phyloP scores from a whole-genome alignment of 2,329 filamentous ascomycete genomes.

The Acrocalymma vagum region DNA sequence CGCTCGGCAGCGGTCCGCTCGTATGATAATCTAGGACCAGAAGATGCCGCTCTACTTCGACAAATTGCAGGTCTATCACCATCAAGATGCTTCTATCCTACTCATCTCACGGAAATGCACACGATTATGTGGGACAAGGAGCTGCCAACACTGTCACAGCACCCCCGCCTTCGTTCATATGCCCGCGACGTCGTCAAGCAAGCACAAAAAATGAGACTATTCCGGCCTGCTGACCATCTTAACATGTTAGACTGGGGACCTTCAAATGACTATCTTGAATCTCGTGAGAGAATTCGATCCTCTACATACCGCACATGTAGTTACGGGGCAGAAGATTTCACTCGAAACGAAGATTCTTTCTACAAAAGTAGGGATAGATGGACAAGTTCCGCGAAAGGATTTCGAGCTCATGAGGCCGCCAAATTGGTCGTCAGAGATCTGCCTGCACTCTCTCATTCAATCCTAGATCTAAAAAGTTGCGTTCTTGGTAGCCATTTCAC shows the following conservation, averaged over 20 bases:
- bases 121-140: slow-evolving; percentile 50
- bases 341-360: slow-evolving; percentile 16
- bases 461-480: slow-evolving; percentile 8
- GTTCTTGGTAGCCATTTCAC: slow-evolving; percentile 17
- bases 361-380: slow-evolving; percentile 30
- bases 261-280: slow-evolving; percentile 23
- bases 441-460: slow-evolving; percentile 11
- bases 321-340: slow-evolving; percentile 44
- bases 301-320: slow-evolving; percentile 35
- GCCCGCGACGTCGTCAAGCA: slow-evolving; percentile 37
- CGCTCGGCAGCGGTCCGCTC: slow-evolving; percentile 60
- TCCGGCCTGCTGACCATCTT: slow-evolving; percentile 15
- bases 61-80: slow-evolving; percentile 45
- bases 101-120: slow-evolving; percentile 53
- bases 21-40: slow-evolving; percentile 47
- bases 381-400: slow-evolving; percentile 11
- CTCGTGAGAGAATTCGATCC: slow-evolving; percentile 39
- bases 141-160: slow-evolving; percentile 47
- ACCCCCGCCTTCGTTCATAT: slow-evolving; percentile 24
- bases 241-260: slow-evolving; percentile 9
- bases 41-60: slow-evolving; percentile 26
- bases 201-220: slow-evolving; percentile 18
- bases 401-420: slow-evolving; percentile 19
- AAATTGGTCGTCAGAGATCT: slow-evolving; percentile 24
- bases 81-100: slow-evolving; percentile 54